Percentiles rank a stretch among this genome's conserved stretches.
Conservation (phyloP, 1,139 yeast genomes). For the Arxiozyma slooffiae region DNA sequence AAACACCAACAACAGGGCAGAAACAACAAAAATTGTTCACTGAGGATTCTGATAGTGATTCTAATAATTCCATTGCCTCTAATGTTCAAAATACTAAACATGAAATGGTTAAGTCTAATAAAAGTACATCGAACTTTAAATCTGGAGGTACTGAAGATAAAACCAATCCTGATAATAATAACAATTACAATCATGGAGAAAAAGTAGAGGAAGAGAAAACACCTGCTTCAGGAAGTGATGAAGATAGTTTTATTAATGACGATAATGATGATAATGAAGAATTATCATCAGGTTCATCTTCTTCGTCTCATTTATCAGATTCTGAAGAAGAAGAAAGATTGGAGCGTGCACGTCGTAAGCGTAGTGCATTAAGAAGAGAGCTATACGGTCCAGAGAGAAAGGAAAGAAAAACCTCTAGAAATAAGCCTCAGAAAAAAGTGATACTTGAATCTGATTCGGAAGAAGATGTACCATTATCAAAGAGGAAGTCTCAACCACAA, state of each 20-base stretch:
- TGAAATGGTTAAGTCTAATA: background rate
- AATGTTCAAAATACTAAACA: no score
- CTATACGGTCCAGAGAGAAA: background rate
- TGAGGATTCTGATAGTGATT: background rate
- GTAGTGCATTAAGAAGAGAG: slow-evolving; percentile 1
- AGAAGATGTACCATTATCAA: background rate
- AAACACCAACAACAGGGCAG: background rate
- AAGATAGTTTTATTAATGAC: slow-evolving; percentile 1
- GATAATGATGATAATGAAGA: slow-evolving; percentile 1
- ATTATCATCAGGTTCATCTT: background rate
- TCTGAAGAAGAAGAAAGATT: slow-evolving; percentile 2
- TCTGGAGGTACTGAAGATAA: background rate
- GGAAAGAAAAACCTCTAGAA: background rate
- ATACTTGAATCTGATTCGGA: background rate
- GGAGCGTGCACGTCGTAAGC: slow-evolving; percentile 2
- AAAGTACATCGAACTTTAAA: background rate
- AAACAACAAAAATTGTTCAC: background rate
- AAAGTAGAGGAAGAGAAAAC: no score
- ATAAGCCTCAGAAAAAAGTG: background rate
- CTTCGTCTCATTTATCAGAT: background rate
- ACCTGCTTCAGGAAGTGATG: slow-evolving; percentile 1
- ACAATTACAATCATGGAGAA: background rate
- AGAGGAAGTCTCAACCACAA: background rate
- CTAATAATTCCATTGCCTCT: background rate
- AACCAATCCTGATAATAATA: background rate